Base-by-base conservation (phyloP, 2,329 filamentous ascomycete genomes). In the Clonostachys rhizophaga region DNA sequence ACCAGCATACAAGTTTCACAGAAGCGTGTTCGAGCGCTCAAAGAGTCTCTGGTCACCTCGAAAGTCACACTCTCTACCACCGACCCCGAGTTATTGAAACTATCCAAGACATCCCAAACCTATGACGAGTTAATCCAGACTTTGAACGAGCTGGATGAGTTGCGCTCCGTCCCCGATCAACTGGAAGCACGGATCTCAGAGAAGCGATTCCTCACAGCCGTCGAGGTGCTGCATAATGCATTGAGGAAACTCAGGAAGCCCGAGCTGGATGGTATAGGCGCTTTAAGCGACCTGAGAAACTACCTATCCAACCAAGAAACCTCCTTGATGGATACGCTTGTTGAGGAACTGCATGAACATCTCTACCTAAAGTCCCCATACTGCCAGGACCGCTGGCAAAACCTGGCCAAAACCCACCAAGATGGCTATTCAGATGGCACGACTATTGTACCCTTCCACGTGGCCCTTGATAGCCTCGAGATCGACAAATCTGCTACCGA, bases 331-430 rank as follows among this genome's bases (percentile, higher is more conserved):
- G 94, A 99, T 60, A 97, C 97, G 46, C 66, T 99, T 47, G 84
- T 97, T n/a, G 94, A 99, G 63, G 94, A 99, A 66, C 75, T 99
- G 34, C 94, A 99, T 62, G 94, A 95, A 63, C 94, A 99, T 67
- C 76, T 99, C 5, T 99, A 99, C 62, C 81, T 99, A 37, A 97
- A 97, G 64, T 97, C 92, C 5, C 94, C 92, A 0, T 99, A 99
- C 63, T 97, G 92, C 61, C 91, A 96, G 62, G 90, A 96, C 62
- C 79, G 94, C 55, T 99, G 94, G 94, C 95, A 95, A 66, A 81
- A 79, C 49, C 81, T 95, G 50, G 78, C 85, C 36, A 86, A 86
- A 56, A 79, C 78, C 36, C 84, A 88, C 53, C 71, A 69, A 40
- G 75, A 79, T 44, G 69, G 64, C 36, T 75, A 74, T 49, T 62